A percentile compares a stretch with the other conserved stretches of the same genome.
phyloP scores from a whole-genome alignment of 495 filamentous ascomycete species.

The Lasiosphaeria ovina region DNA sequence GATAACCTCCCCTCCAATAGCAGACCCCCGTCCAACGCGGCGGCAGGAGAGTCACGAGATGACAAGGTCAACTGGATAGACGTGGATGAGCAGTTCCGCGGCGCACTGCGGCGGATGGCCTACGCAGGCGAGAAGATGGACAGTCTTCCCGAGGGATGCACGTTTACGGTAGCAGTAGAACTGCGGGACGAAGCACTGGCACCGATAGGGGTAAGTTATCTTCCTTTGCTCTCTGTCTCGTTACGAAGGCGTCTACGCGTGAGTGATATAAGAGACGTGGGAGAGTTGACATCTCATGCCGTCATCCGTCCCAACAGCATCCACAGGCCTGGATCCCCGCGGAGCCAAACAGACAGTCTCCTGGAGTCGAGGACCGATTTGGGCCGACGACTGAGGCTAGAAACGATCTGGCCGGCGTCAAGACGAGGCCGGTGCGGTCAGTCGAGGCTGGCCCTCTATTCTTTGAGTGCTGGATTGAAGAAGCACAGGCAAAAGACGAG shows the following conservation, averaged over 20 bases:
- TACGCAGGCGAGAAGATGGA: conserved; percentile 58
- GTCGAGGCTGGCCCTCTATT: conserved; percentile 64
- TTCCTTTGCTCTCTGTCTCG: background rate
- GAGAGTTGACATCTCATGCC: too few relatives aligned
- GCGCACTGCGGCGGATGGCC: conserved; percentile 50
- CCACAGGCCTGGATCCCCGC: conserved; percentile 68
- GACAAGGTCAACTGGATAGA: conserved; percentile 36
- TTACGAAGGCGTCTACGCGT: too few relatives aligned
- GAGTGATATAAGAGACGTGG: too few relatives aligned
- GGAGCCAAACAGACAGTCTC: conserved; percentile 46
- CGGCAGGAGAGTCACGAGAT: conserved; percentile 12
- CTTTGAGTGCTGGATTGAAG: conserved; percentile 69
- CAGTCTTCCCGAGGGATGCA: conserved; percentile 70
- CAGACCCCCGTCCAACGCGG: background rate
- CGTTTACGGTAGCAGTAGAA: conserved; percentile 86
- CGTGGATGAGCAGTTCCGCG: conserved; percentile 49
- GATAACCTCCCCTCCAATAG: conserved; percentile 6
- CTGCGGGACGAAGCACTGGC: conserved; percentile 68
- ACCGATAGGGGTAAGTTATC: conserved; percentile 62
- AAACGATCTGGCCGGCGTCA: conserved; percentile 44
- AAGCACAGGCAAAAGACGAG: conserved; percentile 40
- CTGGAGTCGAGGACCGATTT: too few relatives aligned
- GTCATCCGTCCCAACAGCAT: conserved; percentile 34
- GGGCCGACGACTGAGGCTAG: conserved; percentile 27
- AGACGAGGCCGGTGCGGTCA: conserved; percentile 54